Conservation (phyloP, 345 rosid species). For the Angophora floribunda region DNA sequence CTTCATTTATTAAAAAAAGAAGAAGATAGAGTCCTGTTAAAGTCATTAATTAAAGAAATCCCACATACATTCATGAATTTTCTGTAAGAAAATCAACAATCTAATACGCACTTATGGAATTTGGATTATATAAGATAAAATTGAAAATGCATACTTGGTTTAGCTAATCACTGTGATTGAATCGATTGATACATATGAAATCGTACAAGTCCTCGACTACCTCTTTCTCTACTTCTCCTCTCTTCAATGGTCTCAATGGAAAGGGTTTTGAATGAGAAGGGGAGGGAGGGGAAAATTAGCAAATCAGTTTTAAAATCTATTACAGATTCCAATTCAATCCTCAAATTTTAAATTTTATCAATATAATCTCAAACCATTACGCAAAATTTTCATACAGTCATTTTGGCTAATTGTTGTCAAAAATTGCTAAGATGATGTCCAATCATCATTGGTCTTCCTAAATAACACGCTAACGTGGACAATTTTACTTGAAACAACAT, state of each 20-base stretch:
- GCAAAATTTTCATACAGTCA: too few relatives aligned
- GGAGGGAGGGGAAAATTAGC: background rate
- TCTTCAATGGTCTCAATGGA: background rate
- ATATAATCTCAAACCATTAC: too few relatives aligned
- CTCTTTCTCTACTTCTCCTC: background rate
- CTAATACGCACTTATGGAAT: background rate
- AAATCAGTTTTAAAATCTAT: background rate
- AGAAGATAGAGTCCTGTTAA: background rate
- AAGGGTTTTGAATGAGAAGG: background rate
- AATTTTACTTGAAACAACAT: background rate
- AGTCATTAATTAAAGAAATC: background rate
- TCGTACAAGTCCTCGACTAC: too few relatives aligned
- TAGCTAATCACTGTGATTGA: background rate
- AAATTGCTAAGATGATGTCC: background rate
- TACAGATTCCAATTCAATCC: too few relatives aligned
- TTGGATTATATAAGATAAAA: background rate
- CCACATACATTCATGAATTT: background rate
- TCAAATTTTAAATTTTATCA: too few relatives aligned
- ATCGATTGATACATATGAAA: too few relatives aligned
- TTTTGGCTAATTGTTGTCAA: too few relatives aligned
- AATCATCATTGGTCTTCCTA: background rate
- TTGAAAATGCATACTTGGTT: background rate
- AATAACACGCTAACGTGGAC: background rate
- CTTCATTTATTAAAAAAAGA: too few relatives aligned
- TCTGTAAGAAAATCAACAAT: background rate